Evolutionary conservation across 2,329 filamentous ascomycete species (phyloP).

Genomic region (Penicillium sp.): DNA sequence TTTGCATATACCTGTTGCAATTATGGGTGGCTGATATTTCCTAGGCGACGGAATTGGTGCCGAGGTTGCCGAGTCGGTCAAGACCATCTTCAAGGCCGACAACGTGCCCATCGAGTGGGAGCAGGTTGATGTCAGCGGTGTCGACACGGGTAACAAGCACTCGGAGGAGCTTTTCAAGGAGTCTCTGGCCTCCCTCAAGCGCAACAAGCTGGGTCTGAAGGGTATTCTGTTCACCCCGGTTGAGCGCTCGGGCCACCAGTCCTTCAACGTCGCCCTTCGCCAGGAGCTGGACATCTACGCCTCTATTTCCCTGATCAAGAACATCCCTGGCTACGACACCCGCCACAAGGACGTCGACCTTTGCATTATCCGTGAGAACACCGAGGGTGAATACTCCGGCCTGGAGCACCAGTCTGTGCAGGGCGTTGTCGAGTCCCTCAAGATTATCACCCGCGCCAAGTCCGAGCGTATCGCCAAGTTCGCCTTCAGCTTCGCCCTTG

Average conservation of each 20-base stretch:
- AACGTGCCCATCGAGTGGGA: constrained; percentile 99
- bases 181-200: constrained; percentile 89
- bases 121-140: constrained; percentile 90
- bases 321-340: constrained; percentile 97
- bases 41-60: constrained; percentile 89
- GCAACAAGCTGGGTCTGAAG: constrained; percentile 99
- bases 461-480: constrained; percentile 99
- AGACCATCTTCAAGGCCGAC: constrained; percentile 99
- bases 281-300: constrained; percentile 99
- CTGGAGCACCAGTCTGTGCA: constrained; percentile 97
- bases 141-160: constrained; percentile 79
- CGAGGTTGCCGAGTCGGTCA: constrained; percentile 96
- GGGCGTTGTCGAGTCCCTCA: constrained; percentile 97
- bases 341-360: constrained; percentile 96
- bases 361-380: constrained; percentile 99
- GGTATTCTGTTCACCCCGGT: constrained; percentile 98
- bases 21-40: constrained; percentile 11
- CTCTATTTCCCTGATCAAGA: constrained; percentile 97
- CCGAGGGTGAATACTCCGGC: constrained; percentile 98
- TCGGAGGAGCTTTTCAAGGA: constrained; percentile 94
- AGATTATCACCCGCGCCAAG: constrained; percentile 99
- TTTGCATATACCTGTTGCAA: neutral
- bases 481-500: constrained; percentile 93
- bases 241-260: constrained; percentile 94
- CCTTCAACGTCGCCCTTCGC: constrained; percentile 98